Evolutionary conservation across 441 rosid species (phyloP), one percentile per base, ranked within the genome.

Genomic region (Kokia cookei): DNA sequence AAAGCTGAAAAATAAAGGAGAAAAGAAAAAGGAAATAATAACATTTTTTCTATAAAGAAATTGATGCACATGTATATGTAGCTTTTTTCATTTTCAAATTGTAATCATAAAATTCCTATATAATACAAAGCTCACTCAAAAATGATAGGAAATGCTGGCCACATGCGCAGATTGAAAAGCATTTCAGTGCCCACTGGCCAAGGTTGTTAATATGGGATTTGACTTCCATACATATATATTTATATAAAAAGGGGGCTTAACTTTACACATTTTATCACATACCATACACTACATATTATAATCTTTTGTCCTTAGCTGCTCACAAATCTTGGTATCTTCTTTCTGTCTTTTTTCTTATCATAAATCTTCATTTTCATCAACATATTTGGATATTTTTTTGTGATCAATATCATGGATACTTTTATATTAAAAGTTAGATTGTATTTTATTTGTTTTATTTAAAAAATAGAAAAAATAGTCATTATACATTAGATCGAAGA

Each of bases 121-220:
- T 54, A 55, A 19, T 19, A 19, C 22, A 19, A 19, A 19, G 22
- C 22, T 19, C 22, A 19, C 22, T 19, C 22, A 19, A 19, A 19
- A 19, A 19, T 19, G 22, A 19, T 19, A 19, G 22, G 22, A 19
- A 19, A 19, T 19, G 54, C 19, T 12, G 54, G 12, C 19, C 54
- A 65, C 70, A 65, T 45, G 69, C 7, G 6, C 40, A 15, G 37
- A 66, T 47, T 14, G 19, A 4, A 14, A 66, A 47, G 54, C 69
- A 3, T 65, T 22, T 65, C 42, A 47, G 71, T 66, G 70, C 3
- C 37, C 35, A 65, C 58, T 53, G 26, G 58, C 58, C 24, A 53
- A 65, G 19, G 54, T 66, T 66, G 55, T 66, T 45, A 66, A 66
- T 66, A 47, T 66, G 71, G 57, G 22, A 45, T 45, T 66, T 26